A percentile compares a stretch with the other conserved stretches of the same genome.
Conservation (phyloP, 257 asterid genomes). For the Gentiana straminea region DNA sequence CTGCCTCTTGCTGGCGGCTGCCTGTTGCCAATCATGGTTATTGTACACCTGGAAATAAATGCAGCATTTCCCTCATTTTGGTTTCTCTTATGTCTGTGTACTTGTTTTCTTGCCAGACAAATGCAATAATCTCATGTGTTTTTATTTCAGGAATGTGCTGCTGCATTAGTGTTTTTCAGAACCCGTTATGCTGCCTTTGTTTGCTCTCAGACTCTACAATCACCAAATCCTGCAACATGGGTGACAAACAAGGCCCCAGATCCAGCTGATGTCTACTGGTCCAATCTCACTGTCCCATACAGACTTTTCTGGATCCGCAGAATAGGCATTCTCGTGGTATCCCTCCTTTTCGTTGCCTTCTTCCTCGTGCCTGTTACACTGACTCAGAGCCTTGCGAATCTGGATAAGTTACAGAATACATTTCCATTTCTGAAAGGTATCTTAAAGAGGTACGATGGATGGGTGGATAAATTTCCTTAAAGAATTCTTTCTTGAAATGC, state of each 20-base stretch:
- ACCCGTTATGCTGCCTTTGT: constrained; percentile 96
- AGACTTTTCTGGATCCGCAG: constrained; percentile 80
- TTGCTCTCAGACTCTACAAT: constrained; percentile 78
- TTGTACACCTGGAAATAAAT: not conserved
- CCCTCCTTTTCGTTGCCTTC: constrained; percentile 44
- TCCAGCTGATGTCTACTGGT: constrained; percentile 77
- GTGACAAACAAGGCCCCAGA: constrained; percentile 87
- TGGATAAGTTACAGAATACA: constrained; percentile 57
- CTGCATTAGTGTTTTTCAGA: constrained; percentile 87
- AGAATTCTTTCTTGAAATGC: too few species aligned
- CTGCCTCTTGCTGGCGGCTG: not conserved
- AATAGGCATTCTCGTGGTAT: constrained; percentile 57
- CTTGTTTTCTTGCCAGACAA: not conserved
- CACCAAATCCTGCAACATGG: constrained; percentile 84
- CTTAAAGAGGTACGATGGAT: constrained; percentile 34
- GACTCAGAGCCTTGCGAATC: constrained; percentile 80
- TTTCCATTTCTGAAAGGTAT: constrained; percentile 55
- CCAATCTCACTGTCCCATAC: constrained; percentile 71
- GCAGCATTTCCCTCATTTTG: not conserved
- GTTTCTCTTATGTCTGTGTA: not conserved
- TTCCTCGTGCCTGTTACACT: constrained; percentile 65
- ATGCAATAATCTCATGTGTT: constrained; percentile 3
- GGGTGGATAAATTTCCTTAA: not conserved
- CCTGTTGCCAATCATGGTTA: not conserved
- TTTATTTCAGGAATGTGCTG: constrained; percentile 66